Percentiles rank a stretch among this genome's conserved stretches.
These are phyloP conservation scores for Astragalus membranaceus DNA, from an alignment of 306 rosid species.

Conservation along the genomic window DNA sequence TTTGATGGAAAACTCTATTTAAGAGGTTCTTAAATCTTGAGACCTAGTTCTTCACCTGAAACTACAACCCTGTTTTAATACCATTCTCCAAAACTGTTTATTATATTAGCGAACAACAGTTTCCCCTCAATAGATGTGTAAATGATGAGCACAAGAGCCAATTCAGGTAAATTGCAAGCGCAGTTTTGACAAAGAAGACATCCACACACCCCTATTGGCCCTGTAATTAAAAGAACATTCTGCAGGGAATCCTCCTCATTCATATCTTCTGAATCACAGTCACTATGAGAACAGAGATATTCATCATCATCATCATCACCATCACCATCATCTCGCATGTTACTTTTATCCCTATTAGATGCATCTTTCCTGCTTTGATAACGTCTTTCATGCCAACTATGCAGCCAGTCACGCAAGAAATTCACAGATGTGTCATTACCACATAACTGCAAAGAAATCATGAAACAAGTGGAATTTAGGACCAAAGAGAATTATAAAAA, in stretches of 20 bases:
- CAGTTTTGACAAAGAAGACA: slow-evolving; percentile 1
- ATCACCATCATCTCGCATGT: slow-evolving; percentile 22
- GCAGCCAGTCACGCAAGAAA: slow-evolving; percentile 74
- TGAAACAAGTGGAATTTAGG: slow-evolving; percentile 11
- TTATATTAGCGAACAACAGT: neutral
- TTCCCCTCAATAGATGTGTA: slow-evolving; percentile 11
- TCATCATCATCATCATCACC: slow-evolving; percentile 39
- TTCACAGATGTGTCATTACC: slow-evolving; percentile 79
- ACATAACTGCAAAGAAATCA: slow-evolving; percentile 60
- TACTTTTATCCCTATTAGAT: slow-evolving; percentile 24
- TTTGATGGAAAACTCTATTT: neutral
- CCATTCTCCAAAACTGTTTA: neutral
- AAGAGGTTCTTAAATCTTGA: neutral
- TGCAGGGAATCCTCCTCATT: slow-evolving; percentile 43
- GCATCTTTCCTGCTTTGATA: slow-evolving; percentile 34
- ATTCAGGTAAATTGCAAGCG: slow-evolving; percentile 15
- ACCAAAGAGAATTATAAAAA: neutral
- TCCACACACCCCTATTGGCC: slow-evolving; percentile 77
- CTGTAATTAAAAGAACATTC: slow-evolving; percentile 86
- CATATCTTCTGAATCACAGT: slow-evolving; percentile 55
- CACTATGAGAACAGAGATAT: slow-evolving; percentile 43
- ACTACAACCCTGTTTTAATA: neutral
- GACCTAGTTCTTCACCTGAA: neutral
- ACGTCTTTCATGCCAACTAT: slow-evolving; percentile 57
- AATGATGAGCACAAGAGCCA: neutral